Evolutionary conservation across 495 filamentous ascomycete genomes (phyloP), one percentile per base, ranked within the genome.

Genomic region (Parmelia sp.): DNA sequence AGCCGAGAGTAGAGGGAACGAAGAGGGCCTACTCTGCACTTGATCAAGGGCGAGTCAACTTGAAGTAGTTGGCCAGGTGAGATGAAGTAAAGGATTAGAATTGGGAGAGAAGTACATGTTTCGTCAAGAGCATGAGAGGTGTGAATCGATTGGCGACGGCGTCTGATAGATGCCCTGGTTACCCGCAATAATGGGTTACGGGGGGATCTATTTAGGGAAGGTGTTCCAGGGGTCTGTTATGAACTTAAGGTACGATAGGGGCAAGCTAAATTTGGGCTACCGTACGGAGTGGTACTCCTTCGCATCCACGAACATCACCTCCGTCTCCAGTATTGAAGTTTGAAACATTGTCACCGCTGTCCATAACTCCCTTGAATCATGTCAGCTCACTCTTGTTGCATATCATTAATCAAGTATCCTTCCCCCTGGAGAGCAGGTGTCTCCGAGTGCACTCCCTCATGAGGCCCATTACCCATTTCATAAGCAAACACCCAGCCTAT

Each of bases 131-230:
- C 29, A 55, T 3, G 17, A 9, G 51, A 33, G 47, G 25, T 23
- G 25, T 27, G 12, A 17, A 5, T 51, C 11, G 15, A 51, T 51
- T 51, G 47, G 47, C 23, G n/a, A n/a, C n/a, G n/a, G n/a, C n/a
- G 4, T 51, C 25, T 51, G 47, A 29, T 25, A 51, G 47, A 11
- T 25, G 29, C 15, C n/a, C 27, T 51, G 23, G 47, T 14, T 51
- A 51, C 47, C 47, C 47, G 47, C 47, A n/a, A n/a, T n/a, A n/a
- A n/a, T n/a, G n/a, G 47, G 47, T 51, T 14, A 51, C 47, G 12
- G 23, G n/a, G 25, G n/a, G 6, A 10, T 45, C 14, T 14, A 25
- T 51, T 51, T 51, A 51, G 12, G 47, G 25, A 51, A 27, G 47
- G 47, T 25, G n/a, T 49, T n/a, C 45, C 45, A 49, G 45, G 45